Conservation (phyloP, 2,329 filamentous ascomycete species). For the Mollisia scopiformis region DNA sequence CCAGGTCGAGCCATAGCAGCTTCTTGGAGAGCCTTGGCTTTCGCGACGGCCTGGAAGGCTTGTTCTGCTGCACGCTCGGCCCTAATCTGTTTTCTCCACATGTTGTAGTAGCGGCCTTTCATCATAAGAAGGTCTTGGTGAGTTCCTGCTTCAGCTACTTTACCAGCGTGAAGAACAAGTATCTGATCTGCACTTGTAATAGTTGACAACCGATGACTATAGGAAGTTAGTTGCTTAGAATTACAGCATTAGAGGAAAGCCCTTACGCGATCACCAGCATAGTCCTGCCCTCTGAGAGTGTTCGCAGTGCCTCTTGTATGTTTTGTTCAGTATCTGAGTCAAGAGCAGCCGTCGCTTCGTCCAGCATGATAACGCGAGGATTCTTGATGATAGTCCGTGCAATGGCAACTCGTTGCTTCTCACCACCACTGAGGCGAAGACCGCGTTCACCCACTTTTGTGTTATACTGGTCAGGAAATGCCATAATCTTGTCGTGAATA, state of each 20-base stretch:
- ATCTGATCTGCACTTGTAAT: constrained; percentile 92
- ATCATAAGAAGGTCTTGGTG: constrained; percentile 74
- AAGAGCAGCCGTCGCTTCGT: constrained; percentile 89
- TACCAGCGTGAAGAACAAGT: constrained; percentile 77
- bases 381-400: constrained; percentile 92
- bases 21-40: constrained; percentile 34
- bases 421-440: constrained; percentile 82
- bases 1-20: constrained; percentile 32
- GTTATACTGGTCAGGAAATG: constrained; percentile 84
- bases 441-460: constrained; percentile 93
- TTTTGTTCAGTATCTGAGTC: constrained; percentile 93
- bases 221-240: constrained; percentile 82
- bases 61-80: constrained; percentile 71
- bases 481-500: constrained; percentile 90
- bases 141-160: constrained; percentile 76
- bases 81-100: constrained; percentile 89
- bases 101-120: constrained; percentile 74
- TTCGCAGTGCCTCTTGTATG: constrained; percentile 84
- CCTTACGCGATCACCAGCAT: constrained; percentile 92
- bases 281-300: constrained; percentile 82
- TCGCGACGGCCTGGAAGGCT: constrained; percentile 41
- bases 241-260: constrained; percentile 54
- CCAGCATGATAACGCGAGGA: constrained; percentile 87
- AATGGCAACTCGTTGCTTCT: constrained; percentile 93
- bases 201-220: constrained; percentile 75